Evolutionary conservation across 805 yeast species (phyloP).

Genomic region (Cyberlindnera amylophila): DNA sequence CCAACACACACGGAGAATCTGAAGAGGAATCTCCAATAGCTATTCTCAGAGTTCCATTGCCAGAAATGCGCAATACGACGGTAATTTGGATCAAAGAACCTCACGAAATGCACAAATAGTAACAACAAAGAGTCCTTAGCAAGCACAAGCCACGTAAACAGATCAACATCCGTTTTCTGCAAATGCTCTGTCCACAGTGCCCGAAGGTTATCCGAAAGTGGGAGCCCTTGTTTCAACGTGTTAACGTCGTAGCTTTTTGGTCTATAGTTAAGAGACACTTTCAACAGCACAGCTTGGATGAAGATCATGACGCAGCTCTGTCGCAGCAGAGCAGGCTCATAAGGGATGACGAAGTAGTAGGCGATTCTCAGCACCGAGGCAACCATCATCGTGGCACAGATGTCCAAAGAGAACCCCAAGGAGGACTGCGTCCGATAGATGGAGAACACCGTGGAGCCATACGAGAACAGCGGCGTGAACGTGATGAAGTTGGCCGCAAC

Average conservation of each 20-base stretch:
- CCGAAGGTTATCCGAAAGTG: constrained; percentile 4
- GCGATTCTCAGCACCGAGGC: constrained; percentile 70
- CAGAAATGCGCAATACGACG: constrained; percentile 67
- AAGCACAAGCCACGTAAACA: constrained; percentile 10
- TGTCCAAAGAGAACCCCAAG: constrained; percentile 84
- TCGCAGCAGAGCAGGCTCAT: constrained; percentile 70
- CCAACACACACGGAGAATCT: constrained; percentile 16
- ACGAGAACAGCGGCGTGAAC: constrained; percentile 81
- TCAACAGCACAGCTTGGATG: constrained; percentile 64
- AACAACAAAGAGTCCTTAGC: constrained; percentile 16
- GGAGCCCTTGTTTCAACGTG: constrained; percentile 29
- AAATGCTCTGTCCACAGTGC: constrained; percentile 5
- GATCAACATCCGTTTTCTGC: constrained; percentile 2
- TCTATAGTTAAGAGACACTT: constrained; percentile 58
- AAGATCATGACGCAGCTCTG: constrained; percentile 85
- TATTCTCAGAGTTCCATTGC: constrained; percentile 72
- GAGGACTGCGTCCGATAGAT: constrained; percentile 63
- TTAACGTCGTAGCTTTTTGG: constrained; percentile 39
- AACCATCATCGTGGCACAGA: constrained; percentile 86
- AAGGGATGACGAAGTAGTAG: constrained; percentile 77
- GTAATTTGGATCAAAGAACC: constrained; percentile 68
- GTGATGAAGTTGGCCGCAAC: constrained; percentile 64
- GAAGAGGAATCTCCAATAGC: constrained; percentile 61
- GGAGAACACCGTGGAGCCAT: constrained; percentile 75
- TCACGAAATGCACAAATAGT: constrained; percentile 38